Base-by-base conservation (phyloP, 1,139 yeast genomes). In the Spencermartinsiella ligniputridi region DNA sequence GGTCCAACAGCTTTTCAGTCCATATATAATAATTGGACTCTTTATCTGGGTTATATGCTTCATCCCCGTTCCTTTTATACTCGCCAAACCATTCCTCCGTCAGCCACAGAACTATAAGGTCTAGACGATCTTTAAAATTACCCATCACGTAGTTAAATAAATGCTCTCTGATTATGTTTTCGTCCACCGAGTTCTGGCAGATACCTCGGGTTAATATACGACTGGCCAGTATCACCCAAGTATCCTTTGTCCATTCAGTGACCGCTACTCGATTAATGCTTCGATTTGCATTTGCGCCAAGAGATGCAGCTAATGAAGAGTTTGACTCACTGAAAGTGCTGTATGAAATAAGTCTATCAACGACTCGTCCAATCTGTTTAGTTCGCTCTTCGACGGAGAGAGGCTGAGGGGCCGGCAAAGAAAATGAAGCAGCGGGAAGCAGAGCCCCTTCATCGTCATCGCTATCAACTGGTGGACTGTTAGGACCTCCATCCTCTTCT, bases 81-180 rank as follows among this genome's bases (percentile, higher is more conserved):
- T 84, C 95, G 38, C 81, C 75, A 62, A 81, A 90, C 95, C 97
- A 94, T 63, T 94, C 98, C 64, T 92, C 98, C 57, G 86, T 90
- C 44, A 94, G 69, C 99, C 99, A 94, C 50, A 85, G 89, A 32
- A 90, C 79, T n/a, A 87, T 79, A 33, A 83, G 68, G 50, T 87
- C 95, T 13, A 90, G 74, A 35, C 92, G 70, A 11, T 71, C 73
- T 48, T 85, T 83, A 52, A 90, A 83, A 57, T 84, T 86, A 16
- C 76, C 82, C 57, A 88, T 71, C 47, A 88, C 83, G 61, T 83
- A 85, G 34, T 79, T 80, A 52, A 84, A 82, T 8, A 94, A 68
- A 12, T 88, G 78, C 13, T 76, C 78, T 52, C 97, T 72, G 13
- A 90, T 77, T 1, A 58, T 65, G 9, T 60, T 60, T 20, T 40